Evolutionary conservation across 805 yeast species (phyloP).

Genomic region (Zygoascus bituminiphila): DNA sequence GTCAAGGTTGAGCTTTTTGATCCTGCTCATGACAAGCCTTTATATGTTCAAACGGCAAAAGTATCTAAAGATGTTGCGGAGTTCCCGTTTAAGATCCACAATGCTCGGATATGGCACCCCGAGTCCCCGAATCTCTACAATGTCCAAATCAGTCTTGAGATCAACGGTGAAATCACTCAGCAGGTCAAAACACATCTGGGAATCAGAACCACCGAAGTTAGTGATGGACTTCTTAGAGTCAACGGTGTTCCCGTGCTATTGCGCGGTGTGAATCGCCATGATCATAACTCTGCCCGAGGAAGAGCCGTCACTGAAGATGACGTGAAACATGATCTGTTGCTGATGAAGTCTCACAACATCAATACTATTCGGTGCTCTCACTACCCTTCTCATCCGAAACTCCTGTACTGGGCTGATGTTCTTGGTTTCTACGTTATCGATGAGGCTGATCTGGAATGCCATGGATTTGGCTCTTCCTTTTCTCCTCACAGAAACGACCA

Average conservation of each 20-base stretch:
- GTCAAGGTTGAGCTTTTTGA: not conserved
- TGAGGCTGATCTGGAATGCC: conserved; percentile 34
- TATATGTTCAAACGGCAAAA: not conserved
- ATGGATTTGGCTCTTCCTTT: conserved; percentile 24
- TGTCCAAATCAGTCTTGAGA: conserved; percentile 15
- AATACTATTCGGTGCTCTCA: conserved; percentile 34
- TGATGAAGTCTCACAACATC: conserved; percentile 31
- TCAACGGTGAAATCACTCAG: conserved; percentile 6
- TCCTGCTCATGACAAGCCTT: not conserved
- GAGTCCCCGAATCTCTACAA: conserved; percentile 29
- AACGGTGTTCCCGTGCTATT: conserved; percentile 28
- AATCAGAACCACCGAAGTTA: conserved; percentile 26
- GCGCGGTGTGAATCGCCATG: conserved; percentile 33
- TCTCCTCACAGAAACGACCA: not conserved
- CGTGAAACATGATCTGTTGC: conserved; percentile 25
- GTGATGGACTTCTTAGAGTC: conserved; percentile 24
- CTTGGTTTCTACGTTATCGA: conserved; percentile 32
- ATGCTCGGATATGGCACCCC: conserved; percentile 31
- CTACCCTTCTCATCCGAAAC: conserved; percentile 32
- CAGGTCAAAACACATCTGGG: conserved; percentile 25
- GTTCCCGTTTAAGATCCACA: conserved; percentile 7
- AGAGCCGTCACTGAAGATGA: conserved; percentile 32
- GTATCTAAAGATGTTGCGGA: not conserved
- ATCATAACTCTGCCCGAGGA: conserved; percentile 30
- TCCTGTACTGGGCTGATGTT: conserved; percentile 27